Base-by-base conservation (phyloP, 2,329 filamentous ascomycete species). In the Helotiales sp. region DNA sequence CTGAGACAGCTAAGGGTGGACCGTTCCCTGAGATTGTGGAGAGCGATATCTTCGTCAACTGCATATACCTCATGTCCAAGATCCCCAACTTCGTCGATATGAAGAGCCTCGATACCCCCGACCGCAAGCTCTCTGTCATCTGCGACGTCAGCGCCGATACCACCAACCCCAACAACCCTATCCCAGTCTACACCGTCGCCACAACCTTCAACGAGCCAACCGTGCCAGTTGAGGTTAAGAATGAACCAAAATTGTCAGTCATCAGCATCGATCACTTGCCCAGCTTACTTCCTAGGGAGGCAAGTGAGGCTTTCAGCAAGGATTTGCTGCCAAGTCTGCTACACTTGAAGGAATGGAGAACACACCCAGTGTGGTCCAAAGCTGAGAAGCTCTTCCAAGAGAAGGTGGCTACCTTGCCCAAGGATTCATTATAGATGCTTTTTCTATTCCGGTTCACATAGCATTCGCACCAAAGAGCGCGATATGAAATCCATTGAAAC, bases 171-270 rank as follows among this genome's bases (percentile, higher is more conserved):
- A 84, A 91, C 81, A 77, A 77, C 66, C 86, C 86, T 3, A 87
- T 94, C 64, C 93, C 93, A 26, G 89, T 97, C 77, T 97, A 97
- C 83, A 85, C 85, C 72, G 88, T 91, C 77, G 92, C 92, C 79
- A 97, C 92, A 57, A 96, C 93, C 24, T 97, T 97, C 77, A 87
- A 89, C 77, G 89, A 92, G 77, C 95, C 94, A n/a, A 97, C 93
- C 0, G 89, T 97, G 0, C 86, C 89, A 0, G 91, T 96, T 26
- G 82, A 87, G 37, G 88, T 84, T 71, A 87, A 82, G 75, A 84
- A 79, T 55, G 81, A 84, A 49, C 75, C 77, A 77, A 82, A 63
- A 81, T 81, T 97, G 65, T 89, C 87, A 57, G 92, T 97, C 73
- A 97, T 97, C 80, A 91, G 89, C 78, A 96, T 96, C 75, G 92